Conservation (phyloP, 768 basidiomycete genomes). For the Roridomyces roridus region DNA sequence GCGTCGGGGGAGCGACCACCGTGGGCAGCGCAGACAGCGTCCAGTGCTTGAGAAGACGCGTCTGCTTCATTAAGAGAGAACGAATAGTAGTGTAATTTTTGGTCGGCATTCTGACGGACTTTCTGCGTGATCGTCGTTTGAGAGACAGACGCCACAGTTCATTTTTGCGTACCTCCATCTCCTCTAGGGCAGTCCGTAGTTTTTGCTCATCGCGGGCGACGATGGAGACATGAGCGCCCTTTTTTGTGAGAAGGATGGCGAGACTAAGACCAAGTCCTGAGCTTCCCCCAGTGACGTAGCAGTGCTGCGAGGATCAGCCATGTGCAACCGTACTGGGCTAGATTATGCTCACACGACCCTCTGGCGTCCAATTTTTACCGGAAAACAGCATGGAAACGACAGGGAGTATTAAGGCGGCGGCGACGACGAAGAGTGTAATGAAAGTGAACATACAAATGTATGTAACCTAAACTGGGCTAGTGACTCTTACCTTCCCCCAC, state of each 20-base stretch:
- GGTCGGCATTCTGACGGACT: constrained; percentile 50
- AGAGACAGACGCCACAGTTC: background rate
- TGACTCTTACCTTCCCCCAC: constrained; percentile 36
- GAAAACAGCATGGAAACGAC: constrained; percentile 26
- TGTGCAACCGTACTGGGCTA: background rate
- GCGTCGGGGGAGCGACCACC: constrained; percentile 61
- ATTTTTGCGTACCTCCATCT: constrained; percentile 54
- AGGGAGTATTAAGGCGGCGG: background rate
- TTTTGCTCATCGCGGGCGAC: constrained; percentile 64
- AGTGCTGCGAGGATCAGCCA: constrained; percentile 53
- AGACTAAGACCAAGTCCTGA: constrained; percentile 71
- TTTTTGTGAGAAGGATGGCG: constrained; percentile 60
- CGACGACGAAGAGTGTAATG: constrained; percentile 1
- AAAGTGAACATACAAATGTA: no score
- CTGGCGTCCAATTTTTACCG: constrained; percentile 50
- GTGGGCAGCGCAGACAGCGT: constrained; percentile 53
- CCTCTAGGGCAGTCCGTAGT: constrained; percentile 56
- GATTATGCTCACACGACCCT: constrained; percentile 39
- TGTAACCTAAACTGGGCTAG: no score
- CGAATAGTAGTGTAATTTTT: constrained; percentile 62
- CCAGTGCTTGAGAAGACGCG: constrained; percentile 56
- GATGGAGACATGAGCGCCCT: constrained; percentile 74
- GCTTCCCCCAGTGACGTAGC: constrained; percentile 78
- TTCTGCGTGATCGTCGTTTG: constrained; percentile 37
- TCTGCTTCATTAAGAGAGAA: constrained; percentile 56